Evolutionary conservation across 306 rosid species (phyloP).

Genomic region (Casuarina glauca): DNA sequence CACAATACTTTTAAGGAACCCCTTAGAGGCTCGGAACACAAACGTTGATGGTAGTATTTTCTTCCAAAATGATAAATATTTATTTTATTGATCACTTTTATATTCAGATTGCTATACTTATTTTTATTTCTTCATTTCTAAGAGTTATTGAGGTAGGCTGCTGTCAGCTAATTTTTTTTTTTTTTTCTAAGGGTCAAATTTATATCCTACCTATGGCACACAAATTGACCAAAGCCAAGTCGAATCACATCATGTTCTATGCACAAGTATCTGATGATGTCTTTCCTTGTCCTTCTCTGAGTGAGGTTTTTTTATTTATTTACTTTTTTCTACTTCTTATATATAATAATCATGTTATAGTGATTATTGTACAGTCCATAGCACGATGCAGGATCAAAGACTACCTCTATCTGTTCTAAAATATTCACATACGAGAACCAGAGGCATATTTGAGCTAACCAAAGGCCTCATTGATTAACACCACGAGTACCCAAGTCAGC

Average conservation of each 20-base stretch:
- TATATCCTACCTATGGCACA: not conserved
- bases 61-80: too few relatives aligned
- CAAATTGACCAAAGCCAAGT: not conserved
- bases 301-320: too few relatives aligned
- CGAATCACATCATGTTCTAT: not conserved
- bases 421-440: conserved; percentile 18
- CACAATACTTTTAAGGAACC: too few relatives aligned
- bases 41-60: too few relatives aligned
- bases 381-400: not conserved
- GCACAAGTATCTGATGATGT: not conserved
- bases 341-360: not conserved
- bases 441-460: not conserved
- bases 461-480: conserved; percentile 38
- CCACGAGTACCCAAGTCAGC: conserved; percentile 67
- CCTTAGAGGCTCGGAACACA: too few relatives aligned
- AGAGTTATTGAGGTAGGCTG: too few relatives aligned
- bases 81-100: too few relatives aligned
- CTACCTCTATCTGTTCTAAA: not conserved
- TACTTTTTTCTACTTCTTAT: not conserved
- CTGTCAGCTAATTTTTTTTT: too few relatives aligned
- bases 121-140: too few relatives aligned
- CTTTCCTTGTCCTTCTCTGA: too few relatives aligned
- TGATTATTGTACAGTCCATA: not conserved
- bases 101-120: too few relatives aligned
- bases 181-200: too few relatives aligned